These are phyloP conservation scores for Tremellales sp. DNA, from an alignment of 1,284 basidiomycete species.

Conservation along the genomic window DNA sequence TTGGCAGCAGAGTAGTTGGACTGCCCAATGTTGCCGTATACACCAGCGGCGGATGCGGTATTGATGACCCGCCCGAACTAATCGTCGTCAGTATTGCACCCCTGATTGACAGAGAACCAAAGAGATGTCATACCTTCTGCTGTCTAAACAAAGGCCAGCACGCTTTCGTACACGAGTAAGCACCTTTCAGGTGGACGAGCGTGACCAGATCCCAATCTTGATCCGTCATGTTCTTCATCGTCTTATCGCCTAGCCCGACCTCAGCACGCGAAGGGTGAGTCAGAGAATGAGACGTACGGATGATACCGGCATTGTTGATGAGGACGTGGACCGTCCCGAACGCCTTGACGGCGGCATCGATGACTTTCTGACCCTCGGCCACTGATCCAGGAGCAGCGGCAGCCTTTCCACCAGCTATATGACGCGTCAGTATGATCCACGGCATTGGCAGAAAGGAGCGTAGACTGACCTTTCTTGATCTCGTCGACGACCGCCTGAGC, in stretches of 20 bases:
- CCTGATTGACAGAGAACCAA: neutral
- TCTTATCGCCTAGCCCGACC: conserved; percentile 49
- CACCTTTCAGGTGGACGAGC: conserved; percentile 90
- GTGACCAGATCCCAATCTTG: conserved; percentile 78
- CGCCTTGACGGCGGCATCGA: conserved; percentile 75
- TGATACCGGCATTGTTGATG: conserved; percentile 96
- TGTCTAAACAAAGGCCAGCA: conserved; percentile 95
- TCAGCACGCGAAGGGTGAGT: conserved; percentile 2
- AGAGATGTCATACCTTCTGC: conserved; percentile 51
- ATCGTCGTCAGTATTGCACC: neutral
- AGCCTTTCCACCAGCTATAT: conserved; percentile 76
- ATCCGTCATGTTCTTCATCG: conserved; percentile 88
- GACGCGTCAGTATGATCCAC: neutral
- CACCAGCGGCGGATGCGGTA: conserved; percentile 63
- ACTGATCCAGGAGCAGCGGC: conserved; percentile 84
- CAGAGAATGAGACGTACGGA: conserved; percentile 62
- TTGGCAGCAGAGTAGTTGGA: conserved; percentile 67
- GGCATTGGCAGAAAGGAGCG: too few relatives aligned
- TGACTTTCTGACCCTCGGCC: conserved; percentile 79
- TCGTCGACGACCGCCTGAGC: conserved; percentile 91
- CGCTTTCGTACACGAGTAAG: conserved; percentile 92
- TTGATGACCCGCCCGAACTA: conserved; percentile 84
- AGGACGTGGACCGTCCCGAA: conserved; percentile 80
- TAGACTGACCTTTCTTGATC: conserved; percentile 63
- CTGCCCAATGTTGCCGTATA: conserved; percentile 88